Evolutionary conservation across 140 eudicot species (phyloP).

Genomic region (Stevia rebaudiana): DNA sequence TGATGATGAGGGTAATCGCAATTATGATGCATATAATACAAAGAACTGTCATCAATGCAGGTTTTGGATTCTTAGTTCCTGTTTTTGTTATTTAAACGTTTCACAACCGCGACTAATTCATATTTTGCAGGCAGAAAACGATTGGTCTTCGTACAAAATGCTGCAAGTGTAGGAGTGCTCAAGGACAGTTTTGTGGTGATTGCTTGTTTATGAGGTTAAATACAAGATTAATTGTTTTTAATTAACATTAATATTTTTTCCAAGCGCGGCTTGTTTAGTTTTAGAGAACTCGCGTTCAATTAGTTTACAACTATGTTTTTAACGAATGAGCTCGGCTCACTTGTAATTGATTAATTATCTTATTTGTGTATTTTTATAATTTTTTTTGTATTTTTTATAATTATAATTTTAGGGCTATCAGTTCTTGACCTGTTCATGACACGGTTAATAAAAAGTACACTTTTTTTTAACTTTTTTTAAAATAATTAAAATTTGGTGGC

Average conservation of each 20-base stretch:
- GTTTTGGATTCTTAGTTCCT: slow-evolving; percentile 22
- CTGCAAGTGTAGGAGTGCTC: slow-evolving; percentile 44
- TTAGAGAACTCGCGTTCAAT: too few relatives aligned
- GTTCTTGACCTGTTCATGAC: too few relatives aligned
- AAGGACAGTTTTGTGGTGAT: slow-evolving; percentile 80
- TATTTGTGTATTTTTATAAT: too few relatives aligned
- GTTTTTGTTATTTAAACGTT: background rate
- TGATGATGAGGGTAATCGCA: slow-evolving; percentile 52
- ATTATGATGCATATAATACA: slow-evolving; percentile 53
- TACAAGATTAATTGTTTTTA: slow-evolving; percentile 11
- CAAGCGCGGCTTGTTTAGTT: background rate
- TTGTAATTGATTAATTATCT: too few relatives aligned
- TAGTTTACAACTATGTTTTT: too few relatives aligned
- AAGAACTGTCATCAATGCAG: slow-evolving; percentile 92
- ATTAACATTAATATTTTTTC: too few relatives aligned
- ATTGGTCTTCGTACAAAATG: slow-evolving; percentile 56
- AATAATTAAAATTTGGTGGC: too few relatives aligned
- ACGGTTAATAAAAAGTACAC: too few relatives aligned
- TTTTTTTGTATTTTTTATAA: too few relatives aligned
- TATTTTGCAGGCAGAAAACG: slow-evolving; percentile 67
- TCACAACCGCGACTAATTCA: background rate
- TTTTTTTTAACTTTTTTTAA: too few relatives aligned
- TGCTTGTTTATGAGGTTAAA: slow-evolving; percentile 71
- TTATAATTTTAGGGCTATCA: too few relatives aligned
- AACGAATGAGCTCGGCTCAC: too few relatives aligned